A percentile compares a stretch with the other conserved stretches of the same genome.
Conservation (phyloP, 352 stramenopile genomes). For the Pythium dissotocum region DNA sequence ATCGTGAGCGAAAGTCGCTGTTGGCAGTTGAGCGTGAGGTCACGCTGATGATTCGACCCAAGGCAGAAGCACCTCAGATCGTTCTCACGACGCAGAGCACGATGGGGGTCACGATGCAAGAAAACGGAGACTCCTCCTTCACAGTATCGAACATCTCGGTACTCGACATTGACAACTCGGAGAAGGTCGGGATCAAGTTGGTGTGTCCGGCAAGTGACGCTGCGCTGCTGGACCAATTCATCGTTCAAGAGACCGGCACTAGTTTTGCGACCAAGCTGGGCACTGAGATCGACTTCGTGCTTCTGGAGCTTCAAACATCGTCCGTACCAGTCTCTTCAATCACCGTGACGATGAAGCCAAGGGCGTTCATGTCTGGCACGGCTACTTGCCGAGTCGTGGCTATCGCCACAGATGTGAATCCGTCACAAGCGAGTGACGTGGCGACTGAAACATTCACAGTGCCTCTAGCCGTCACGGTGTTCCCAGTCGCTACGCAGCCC, state of each 20-base stretch:
- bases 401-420: slow-evolving; percentile 12
- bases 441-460: slow-evolving; percentile 13
- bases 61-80: slow-evolving; percentile 16
- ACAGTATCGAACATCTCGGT: slow-evolving; percentile 17
- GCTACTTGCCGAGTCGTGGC: slow-evolving; percentile 7
- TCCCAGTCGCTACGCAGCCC: slow-evolving; percentile 13
- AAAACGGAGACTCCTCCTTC: slow-evolving; percentile 16
- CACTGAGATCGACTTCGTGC: neutral
- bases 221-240: slow-evolving; percentile 4
- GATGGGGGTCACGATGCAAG: neutral
- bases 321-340: neutral
- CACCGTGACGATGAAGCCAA: slow-evolving; percentile 7
- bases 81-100: neutral
- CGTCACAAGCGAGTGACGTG: neutral
- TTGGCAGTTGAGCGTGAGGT: slow-evolving; percentile 13
- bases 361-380: slow-evolving; percentile 11
- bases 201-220: neutral
- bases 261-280: neutral
- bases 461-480: neutral
- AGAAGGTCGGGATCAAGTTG: slow-evolving; percentile 7
- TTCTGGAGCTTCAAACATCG: slow-evolving; percentile 6
- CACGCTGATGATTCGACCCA: slow-evolving; percentile 14
- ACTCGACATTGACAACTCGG: slow-evolving; percentile 17
- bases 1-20: slow-evolving; percentile 26
- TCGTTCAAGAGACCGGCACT: neutral